These are phyloP conservation scores for Danielozyma ontarioensis DNA, from an alignment of 805 yeast species.

Conservation along the genomic window DNA sequence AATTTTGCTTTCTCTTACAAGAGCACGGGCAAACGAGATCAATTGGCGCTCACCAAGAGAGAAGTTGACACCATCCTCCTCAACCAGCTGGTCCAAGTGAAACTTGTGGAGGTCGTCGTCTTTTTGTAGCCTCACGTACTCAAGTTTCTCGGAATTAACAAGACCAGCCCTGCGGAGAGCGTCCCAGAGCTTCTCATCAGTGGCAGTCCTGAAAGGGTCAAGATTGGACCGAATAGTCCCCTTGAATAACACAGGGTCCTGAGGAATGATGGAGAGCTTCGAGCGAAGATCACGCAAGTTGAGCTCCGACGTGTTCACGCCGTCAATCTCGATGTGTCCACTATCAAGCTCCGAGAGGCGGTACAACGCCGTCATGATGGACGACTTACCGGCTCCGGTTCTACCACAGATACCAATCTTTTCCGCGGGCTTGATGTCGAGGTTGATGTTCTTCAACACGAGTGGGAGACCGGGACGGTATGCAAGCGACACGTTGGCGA, in stretches of 20 bases:
- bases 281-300: slow-evolving; percentile 54
- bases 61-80: slow-evolving; percentile 68
- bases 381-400: slow-evolving; percentile 82
- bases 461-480: slow-evolving; percentile 60
- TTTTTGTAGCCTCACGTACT: slow-evolving; percentile 13
- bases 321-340: slow-evolving; percentile 54
- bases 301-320: slow-evolving; percentile 45
- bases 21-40: slow-evolving; percentile 41
- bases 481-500: slow-evolving; percentile 45
- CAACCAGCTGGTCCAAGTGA: slow-evolving; percentile 43
- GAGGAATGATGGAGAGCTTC: slow-evolving; percentile 63
- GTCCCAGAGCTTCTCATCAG: slow-evolving; percentile 54
- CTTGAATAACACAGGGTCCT: slow-evolving; percentile 62
- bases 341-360: slow-evolving; percentile 46
- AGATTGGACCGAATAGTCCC: slow-evolving; percentile 56
- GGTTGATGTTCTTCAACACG: slow-evolving; percentile 45
- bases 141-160: slow-evolving; percentile 31
- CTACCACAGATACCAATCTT: slow-evolving; percentile 86
- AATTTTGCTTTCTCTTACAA: slow-evolving; percentile 30
- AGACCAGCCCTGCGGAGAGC: slow-evolving; percentile 55
- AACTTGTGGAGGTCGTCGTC: slow-evolving; percentile 27
- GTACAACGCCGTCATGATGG: slow-evolving; percentile 61
- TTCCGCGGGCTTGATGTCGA: slow-evolving; percentile 49
- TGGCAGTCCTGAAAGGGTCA: slow-evolving; percentile 53
- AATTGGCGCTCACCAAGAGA: slow-evolving; percentile 77